Base-by-base conservation (phyloP, 2,329 filamentous ascomycete species). In the Macrophomina phaseolina region DNA sequence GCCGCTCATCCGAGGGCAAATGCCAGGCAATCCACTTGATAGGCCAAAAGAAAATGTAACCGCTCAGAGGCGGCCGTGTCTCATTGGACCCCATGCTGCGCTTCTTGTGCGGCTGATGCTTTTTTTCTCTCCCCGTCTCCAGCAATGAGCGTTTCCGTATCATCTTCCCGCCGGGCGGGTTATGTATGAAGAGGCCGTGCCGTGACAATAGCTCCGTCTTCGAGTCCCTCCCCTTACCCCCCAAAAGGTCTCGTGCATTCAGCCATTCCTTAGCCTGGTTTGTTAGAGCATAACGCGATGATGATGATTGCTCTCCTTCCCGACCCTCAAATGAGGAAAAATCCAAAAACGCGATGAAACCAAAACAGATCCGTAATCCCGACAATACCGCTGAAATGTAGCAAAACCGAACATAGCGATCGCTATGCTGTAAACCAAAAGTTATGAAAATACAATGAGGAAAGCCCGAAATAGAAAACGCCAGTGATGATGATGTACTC, bases 401-500 rank as follows among this genome's bases (percentile, higher is more conserved):
- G n/a, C 32, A 30, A 49, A 49, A 49, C 42, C 45, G 11, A 45
- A 40, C 58, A 62, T 62, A 53, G 61, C 61, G 23, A 64, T 40
- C 48, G 61, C 61, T 53, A 64, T 64, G 61, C 36, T 45, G 23
- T 23, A 53, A 53, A 42, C 30, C 36, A 38, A 38, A 11, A 40
- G 23, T 14, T 8, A n/a, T 23, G 28, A 53, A 18, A 64, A 53
- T 52, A 64, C 36, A 64, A 38, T 52, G 16, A 64, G 48, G 36
- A 38, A 62, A 8, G 32, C 45, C 45, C 58, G 48, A 30, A 42
- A 64, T 40, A 14, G 34, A 64, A 64, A 64, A 52, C 48, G 48
- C 61, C 61, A 30, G 48, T 64, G 61, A 45, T 64, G 61, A 40
- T 64, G 61, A 40, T 64, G 46, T 64, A 42, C 61, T 64, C 61